Evolutionary conservation across 257 asterid species (phyloP).

Genomic region (Prunella vulgaris): DNA sequence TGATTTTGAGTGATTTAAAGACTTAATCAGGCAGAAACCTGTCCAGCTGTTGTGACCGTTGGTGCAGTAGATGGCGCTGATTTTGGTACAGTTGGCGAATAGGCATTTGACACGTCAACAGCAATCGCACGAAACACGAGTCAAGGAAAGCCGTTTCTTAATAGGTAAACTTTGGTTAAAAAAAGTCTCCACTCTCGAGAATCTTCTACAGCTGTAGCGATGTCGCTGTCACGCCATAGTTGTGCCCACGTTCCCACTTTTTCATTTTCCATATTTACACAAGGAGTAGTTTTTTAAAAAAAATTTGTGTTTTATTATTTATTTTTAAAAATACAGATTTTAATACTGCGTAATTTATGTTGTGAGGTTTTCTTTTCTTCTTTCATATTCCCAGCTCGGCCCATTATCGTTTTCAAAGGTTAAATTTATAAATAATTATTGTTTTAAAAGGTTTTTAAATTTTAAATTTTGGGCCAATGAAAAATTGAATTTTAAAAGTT

Average conservation of each 20-base stretch:
- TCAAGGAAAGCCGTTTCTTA: constrained; percentile 2
- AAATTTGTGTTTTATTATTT: too few relatives aligned
- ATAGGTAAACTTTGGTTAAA: not conserved
- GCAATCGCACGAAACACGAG: constrained; percentile 10
- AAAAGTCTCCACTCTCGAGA: not conserved
- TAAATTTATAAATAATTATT: too few relatives aligned
- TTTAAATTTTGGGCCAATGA: too few relatives aligned
- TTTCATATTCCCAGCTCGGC: too few relatives aligned
- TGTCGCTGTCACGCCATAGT: not conserved
- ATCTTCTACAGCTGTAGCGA: constrained; percentile 11
- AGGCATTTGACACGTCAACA: constrained; percentile 4
- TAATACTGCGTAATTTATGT: too few relatives aligned
- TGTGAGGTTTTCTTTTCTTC: too few relatives aligned
- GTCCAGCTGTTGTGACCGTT: constrained; percentile 24
- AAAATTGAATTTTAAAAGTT: too few relatives aligned
- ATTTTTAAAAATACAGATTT: too few relatives aligned
- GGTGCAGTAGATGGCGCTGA: constrained; percentile 18
- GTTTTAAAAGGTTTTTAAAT: too few relatives aligned
- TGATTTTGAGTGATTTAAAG: constrained; percentile 14
- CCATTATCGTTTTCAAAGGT: too few relatives aligned
- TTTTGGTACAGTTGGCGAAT: constrained; percentile 22
- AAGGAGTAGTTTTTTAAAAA: too few relatives aligned
- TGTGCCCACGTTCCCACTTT: not conserved
- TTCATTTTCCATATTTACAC: not conserved
- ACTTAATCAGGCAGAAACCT: not conserved